Conservation (phyloP, 83 land plant genomes). For the Thuja plicata region DNA sequence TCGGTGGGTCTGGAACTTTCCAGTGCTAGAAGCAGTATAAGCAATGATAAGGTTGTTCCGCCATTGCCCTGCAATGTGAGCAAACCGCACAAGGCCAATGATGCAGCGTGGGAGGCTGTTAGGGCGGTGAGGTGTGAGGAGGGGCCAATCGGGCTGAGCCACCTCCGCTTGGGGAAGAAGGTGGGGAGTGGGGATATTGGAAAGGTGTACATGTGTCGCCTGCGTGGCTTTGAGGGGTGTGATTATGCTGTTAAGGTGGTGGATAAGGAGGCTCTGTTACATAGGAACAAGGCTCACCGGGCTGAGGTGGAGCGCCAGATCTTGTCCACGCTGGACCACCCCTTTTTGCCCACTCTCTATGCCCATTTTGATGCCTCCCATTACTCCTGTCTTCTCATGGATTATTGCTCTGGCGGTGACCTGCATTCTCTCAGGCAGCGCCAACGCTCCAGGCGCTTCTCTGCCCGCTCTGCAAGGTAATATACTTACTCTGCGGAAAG, state of each 20-base stretch:
- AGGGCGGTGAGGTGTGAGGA: conserved; percentile 14
- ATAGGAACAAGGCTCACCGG: conserved; percentile 46
- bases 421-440: conserved; percentile 48
- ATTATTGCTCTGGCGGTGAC: conserved; percentile 71
- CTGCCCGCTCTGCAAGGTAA: conserved; percentile 46
- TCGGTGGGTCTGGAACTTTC: background rate
- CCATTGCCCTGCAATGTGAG: background rate
- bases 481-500: too few species aligned
- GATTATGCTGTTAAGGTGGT: conserved; percentile 69
- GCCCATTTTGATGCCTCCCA: conserved; percentile 63
- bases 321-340: conserved; percentile 55
- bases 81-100: conserved; percentile 65
- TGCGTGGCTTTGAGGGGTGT: conserved; percentile 20
- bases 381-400: conserved; percentile 67
- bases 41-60: background rate
- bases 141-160: conserved; percentile 40
- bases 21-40: background rate
- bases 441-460: conserved; percentile 44
- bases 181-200: conserved; percentile 65
- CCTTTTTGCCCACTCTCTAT: conserved; percentile 66
- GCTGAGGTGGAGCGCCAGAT: conserved; percentile 65
- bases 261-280: conserved; percentile 51
- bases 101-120: conserved; percentile 40
- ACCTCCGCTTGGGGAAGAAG: conserved; percentile 45
- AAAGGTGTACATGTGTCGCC: conserved; percentile 48